Base-by-base conservation (phyloP, 2,329 filamentous ascomycete species). In the Cladobotryum mycophilum region DNA sequence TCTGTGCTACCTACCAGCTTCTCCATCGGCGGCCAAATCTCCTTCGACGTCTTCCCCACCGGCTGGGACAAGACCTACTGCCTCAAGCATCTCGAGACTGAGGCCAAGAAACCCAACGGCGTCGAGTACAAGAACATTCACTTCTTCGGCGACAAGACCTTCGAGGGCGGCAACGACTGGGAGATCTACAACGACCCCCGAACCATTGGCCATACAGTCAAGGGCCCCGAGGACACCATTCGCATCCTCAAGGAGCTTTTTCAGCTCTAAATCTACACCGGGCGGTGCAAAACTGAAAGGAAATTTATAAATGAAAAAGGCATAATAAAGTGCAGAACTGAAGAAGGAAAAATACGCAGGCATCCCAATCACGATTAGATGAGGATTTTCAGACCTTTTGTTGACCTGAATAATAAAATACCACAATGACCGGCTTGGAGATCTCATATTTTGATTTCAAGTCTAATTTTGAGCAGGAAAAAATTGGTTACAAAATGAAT, bases 21-120 rank as follows among this genome's bases (percentile, higher is more conserved):
- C 77, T 92, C 89, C 56, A 95, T 99, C 62, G 93, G 93, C 61
- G 93, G 93, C 48, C 89, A 96, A 67, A 96, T 99, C 71, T 96
- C 91, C 53, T 99, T 99, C 70, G 93, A 99, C 67, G 88, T 97
- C 63, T 99, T 99, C 80, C 93, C 93, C 57, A 81, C 76, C 2
- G 93, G 93, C 64, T 99, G 93, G 93, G 93, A 99, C 75, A 99
- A 97, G 84, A 96, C 89, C 9, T 99, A 96, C 79, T 96, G 91
- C 75, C 78, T 97, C 59, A 76, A 81, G 61, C 91, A 96, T 71
- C 76, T 97, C 55, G 89, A 93, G 73, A 79, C 79, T 56, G 91
- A 96, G 69, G 84, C 86, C 56, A 74, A 79, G 72, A 76, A 79
- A 67, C 76, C 79, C 38, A 84, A 81, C 63, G 85, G 86, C 55